Base-by-base conservation (phyloP, 495 filamentous ascomycete species). In the Tuber indicum region DNA sequence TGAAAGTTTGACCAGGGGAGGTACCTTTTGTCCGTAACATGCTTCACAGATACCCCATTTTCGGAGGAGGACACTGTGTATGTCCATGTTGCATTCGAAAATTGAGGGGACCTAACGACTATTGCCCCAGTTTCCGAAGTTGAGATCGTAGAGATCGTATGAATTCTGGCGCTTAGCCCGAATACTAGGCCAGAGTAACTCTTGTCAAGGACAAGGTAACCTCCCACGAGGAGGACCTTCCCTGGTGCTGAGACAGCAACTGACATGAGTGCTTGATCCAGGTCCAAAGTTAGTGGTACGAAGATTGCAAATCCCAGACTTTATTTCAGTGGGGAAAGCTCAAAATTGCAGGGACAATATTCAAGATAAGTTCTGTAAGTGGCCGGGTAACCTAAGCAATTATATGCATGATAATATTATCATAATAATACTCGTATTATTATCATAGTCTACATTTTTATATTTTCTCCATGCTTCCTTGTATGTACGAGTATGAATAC, bases 221-320 rank as follows among this genome's bases (percentile, higher is more conserved):
- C 96, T 58, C 96, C 96, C 72, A 94, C 93, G 23, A 99, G 88
- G 70, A 99, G 88, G 69, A 99, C 96, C 86, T 99, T 99, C 72
- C 96, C 96, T 39, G 96, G 96, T 3, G 96, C 94, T 77, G 95
- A 98, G 79, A 96, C 88, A 81, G 93, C 93, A 71, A 80, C 66
- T 49, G 78, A 70, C 78, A 80, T 80, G 52, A 76, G 49, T 72
- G 32, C 12, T 66, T 66, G 17, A 36, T 66, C 58, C 26, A 36
- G 26, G 58, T 19, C 4, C 58, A 36, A 36, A 66, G 26, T 36
- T 36, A 14, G 58, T 17, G 26, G 7, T 36, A 32, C 52, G 52
- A 32, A 32, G n/a, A 62, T 26, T 66, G 26, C 58, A 66, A 26
- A 26, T 14, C 58, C 32, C 16, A 26, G 26, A 66, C 19, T 66